phyloP scores from a whole-genome alignment of 108 stramenopile species.

The Tribonema minus region DNA sequence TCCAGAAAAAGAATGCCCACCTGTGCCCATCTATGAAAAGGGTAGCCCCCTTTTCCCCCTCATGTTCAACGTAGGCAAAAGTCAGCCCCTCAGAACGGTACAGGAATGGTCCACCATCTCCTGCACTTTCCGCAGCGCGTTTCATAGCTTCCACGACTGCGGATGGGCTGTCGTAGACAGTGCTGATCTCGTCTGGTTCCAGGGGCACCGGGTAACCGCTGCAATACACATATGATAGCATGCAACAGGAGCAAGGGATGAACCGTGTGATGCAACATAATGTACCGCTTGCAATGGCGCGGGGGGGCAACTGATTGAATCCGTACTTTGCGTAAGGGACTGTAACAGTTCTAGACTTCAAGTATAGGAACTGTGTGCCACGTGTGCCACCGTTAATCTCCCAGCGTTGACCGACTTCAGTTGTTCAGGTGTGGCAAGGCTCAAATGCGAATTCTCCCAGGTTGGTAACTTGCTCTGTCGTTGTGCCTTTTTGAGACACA shows the following conservation, averaged over 20 bases:
- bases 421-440: too few species aligned
- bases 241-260: too few species aligned
- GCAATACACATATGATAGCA: neutral
- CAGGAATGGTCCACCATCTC: conserved; percentile 6
- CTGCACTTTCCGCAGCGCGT: neutral
- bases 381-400: too few species aligned
- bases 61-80: conserved; percentile 22
- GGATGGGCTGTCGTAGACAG: conserved; percentile 1
- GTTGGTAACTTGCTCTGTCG: too few species aligned
- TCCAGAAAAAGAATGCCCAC: neutral
- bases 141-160: conserved; percentile 11
- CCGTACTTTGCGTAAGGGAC: too few species aligned
- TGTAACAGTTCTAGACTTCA: too few species aligned
- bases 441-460: too few species aligned
- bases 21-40: conserved; percentile 22
- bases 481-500: too few species aligned
- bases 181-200: conserved; percentile 9
- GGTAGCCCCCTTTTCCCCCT: conserved; percentile 7
- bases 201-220: conserved; percentile 25
- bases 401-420: too few species aligned
- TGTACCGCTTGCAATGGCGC: too few species aligned
- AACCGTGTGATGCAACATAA: too few species aligned
- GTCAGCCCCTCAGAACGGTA: conserved; percentile 26
- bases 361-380: too few species aligned
- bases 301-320: neutral